Percentiles rank a stretch among this genome's conserved stretches.
Evolutionary conservation across 2,329 filamentous ascomycete species (phyloP).

Genomic region (Aspergillus vadensis): DNA sequence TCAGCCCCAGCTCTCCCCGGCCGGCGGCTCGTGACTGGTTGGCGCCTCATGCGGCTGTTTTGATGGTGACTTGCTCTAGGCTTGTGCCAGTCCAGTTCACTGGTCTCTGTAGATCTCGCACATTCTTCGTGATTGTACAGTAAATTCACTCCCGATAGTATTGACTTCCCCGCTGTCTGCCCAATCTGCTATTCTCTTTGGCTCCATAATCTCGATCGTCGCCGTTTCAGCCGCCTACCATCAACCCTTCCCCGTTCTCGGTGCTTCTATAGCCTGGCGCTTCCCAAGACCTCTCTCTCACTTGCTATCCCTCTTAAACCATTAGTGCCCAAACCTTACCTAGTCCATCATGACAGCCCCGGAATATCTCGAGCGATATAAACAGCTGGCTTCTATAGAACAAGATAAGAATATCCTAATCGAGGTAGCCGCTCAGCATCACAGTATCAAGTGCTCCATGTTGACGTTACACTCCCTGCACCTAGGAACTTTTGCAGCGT

Average conservation of each 20-base stretch:
- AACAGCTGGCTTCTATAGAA: conserved; percentile 47
- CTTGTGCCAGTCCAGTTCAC: neutral
- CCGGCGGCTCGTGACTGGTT: neutral
- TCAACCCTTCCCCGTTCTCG: neutral
- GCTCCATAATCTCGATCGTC: neutral
- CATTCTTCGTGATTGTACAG: neutral
- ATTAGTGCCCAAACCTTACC: conserved; percentile 7
- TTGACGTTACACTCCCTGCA: conserved; percentile 17
- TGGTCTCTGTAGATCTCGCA: neutral
- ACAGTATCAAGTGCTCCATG: conserved; percentile 11
- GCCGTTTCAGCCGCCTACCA: neutral
- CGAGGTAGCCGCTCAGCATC: conserved; percentile 39
- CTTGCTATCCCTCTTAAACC: conserved; percentile 1
- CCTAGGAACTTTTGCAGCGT: conserved; percentile 50
- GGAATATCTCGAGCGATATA: conserved; percentile 46
- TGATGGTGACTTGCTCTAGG: neutral
- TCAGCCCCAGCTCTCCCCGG: conserved; percentile 18
- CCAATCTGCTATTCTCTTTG: neutral
- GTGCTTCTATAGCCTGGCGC: neutral
- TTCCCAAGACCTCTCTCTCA: neutral
- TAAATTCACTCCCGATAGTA: neutral
- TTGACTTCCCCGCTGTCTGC: neutral
- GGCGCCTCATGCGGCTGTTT: neutral
- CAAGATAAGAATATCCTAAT: conserved; percentile 52
- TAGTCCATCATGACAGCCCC: conserved; percentile 35